Evolutionary conservation across 306 rosid species (phyloP), one percentile per base, ranked within the genome.

Genomic region (Lathyrus oleraceus): DNA sequence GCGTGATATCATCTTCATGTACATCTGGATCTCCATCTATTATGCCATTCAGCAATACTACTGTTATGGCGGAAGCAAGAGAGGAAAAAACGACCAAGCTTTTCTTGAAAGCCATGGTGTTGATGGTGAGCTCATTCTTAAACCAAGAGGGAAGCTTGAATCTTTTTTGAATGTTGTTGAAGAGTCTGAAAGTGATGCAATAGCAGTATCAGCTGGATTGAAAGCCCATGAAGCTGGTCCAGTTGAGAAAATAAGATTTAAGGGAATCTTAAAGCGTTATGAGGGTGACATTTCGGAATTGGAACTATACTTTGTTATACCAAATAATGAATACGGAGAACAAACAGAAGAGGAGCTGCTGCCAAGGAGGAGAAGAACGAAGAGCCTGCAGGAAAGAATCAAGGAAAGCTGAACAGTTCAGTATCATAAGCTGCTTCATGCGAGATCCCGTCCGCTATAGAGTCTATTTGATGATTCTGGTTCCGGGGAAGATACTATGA

Each of bases 201-300:
- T 88, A 45, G 98, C 89, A 19, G 96, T 94, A 59, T 88, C 98
- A 10, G 88, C 91, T 39, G 98, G 98, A 21, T 89, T 94, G 76
- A 94, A 87, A 84, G 92, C 95, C 71, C 88, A 75, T 76, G 91
- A 86, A 43, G 89, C 79, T 61, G 82, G 95, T 74, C 95, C 96
- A 73, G 79, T 94, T 71, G 98, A 94, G 86, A 90, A 82, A 84
- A 85, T 90, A 75, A 94, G 84, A 76, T 94, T 94, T 72, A 90
- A 94, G 90, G 98, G 90, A 77, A 70, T 87, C 72, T 79, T 94
- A 76, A 94, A 87, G 92, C 89, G 98, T 38, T 85, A 87, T 83
- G 96, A 96, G 81, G 98, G 98, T 67, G n/a, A n/a, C n/a, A n/a
- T n/a, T n/a, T n/a, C n/a, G n/a, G n/a, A n/a, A n/a, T n/a, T n/a